These are phyloP conservation scores for Afroboletus lepidellus DNA, from an alignment of 1,284 basidiomycete species.

Conservation along the genomic window DNA sequence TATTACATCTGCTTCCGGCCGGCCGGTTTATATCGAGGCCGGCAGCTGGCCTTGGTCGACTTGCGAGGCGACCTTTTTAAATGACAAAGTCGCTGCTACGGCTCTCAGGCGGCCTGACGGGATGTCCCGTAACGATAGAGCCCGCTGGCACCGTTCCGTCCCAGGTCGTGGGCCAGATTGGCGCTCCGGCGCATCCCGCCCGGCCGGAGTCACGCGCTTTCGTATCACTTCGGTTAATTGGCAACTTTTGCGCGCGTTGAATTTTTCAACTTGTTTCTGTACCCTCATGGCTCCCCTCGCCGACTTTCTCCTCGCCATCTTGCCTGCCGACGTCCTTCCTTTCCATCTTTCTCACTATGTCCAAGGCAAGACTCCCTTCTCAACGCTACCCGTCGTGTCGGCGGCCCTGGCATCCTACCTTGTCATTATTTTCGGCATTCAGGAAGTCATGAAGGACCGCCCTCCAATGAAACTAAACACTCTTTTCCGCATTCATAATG, in stretches of 20 bases:
- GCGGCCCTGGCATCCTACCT: constrained; percentile 79
- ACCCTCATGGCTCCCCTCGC: constrained; percentile 67
- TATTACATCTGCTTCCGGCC: constrained; percentile 1
- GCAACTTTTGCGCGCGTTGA: neutral
- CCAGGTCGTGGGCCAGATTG: neutral
- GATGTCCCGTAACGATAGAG: too few relatives aligned
- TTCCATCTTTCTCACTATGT: constrained; percentile 67
- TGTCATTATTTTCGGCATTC: constrained; percentile 84
- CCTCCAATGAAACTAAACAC: constrained; percentile 77
- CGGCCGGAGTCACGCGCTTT: constrained; percentile 1
- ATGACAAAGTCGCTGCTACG: too few relatives aligned
- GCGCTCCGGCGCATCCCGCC: neutral
- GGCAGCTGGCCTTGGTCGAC: too few relatives aligned
- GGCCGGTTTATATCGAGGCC: too few relatives aligned
- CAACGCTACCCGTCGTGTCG: constrained; percentile 73
- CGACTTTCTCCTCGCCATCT: constrained; percentile 59
- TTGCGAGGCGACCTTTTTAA: too few relatives aligned
- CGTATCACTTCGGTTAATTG: constrained; percentile 23
- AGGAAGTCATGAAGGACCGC: constrained; percentile 80
- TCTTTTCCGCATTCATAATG: constrained; percentile 92
- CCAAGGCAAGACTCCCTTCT: constrained; percentile 74
- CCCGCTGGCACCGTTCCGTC: too few relatives aligned
- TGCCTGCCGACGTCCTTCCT: constrained; percentile 58
- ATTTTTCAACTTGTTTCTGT: constrained; percentile 18
- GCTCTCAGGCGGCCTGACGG: too few relatives aligned